Evolutionary conservation across 441 rosid genomes (phyloP).

Genomic region (Mallotus repandus): DNA sequence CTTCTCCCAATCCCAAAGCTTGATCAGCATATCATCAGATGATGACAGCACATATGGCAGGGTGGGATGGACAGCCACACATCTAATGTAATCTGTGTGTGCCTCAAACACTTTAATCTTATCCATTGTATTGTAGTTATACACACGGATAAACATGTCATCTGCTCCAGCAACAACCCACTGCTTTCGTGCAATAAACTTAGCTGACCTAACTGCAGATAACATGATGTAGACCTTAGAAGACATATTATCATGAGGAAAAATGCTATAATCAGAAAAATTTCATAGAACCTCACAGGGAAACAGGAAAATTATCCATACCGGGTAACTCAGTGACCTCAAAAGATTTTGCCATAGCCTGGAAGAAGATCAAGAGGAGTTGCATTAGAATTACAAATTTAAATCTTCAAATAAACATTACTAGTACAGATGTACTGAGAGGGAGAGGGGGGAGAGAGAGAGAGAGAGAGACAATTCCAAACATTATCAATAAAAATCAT

Average conservation of each 20-base stretch:
- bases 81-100: conserved; percentile 77
- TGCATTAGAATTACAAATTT: neutral
- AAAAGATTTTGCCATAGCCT: conserved; percentile 67
- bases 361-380: conserved; percentile 13
- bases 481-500: neutral
- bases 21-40: conserved; percentile 92
- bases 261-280: neutral
- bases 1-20: conserved; percentile 97
- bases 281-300: neutral
- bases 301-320: conserved; percentile 24
- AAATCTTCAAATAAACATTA: neutral
- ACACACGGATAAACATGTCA: conserved; percentile 73
- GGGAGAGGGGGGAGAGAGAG: neutral
- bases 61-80: conserved; percentile 74
- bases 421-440: neutral
- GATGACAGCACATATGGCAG: conserved; percentile 73
- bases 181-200: conserved; percentile 69
- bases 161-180: conserved; percentile 94
- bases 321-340: conserved; percentile 75
- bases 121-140: conserved; percentile 71
- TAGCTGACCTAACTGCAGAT: conserved; percentile 74
- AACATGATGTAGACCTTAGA: conserved; percentile 4
- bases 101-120: conserved; percentile 81
- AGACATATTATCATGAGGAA: neutral
- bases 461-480: neutral